Percentiles rank a stretch among this genome's conserved stretches.
phyloP scores from a whole-genome alignment of 495 filamentous ascomycete genomes.

The Penicillium ochrochloron region DNA sequence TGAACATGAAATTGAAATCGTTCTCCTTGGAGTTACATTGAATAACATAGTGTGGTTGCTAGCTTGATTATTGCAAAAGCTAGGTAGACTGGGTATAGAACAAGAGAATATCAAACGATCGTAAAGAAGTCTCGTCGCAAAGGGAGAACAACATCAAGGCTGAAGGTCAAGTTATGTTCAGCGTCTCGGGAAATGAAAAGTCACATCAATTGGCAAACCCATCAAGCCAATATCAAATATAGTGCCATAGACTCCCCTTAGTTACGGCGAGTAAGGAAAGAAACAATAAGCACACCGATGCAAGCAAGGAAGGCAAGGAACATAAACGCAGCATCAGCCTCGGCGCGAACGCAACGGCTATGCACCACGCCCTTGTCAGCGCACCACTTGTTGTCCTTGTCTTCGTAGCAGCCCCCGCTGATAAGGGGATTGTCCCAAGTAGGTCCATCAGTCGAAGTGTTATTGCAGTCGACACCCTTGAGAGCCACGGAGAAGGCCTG shows the following conservation, averaged over 20 bases:
- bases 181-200: neutral
- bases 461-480: constrained; percentile 18
- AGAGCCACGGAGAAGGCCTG: constrained; percentile 54
- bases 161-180: neutral
- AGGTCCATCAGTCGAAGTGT: neutral
- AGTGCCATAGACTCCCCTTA: neutral
- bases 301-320: constrained; percentile 32
- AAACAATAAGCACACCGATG: constrained; percentile 19
- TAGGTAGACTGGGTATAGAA: neutral
- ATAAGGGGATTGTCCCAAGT: constrained; percentile 18
- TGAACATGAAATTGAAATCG: neutral
- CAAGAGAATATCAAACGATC: neutral
- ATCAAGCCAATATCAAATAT: neutral
- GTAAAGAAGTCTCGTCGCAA: neutral
- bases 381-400: constrained; percentile 10
- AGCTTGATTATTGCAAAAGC: neutral
- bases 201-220: neutral
- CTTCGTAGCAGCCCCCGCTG: constrained; percentile 18
- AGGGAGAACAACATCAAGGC: neutral
- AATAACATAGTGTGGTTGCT: neutral
- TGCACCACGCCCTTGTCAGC: constrained; percentile 26
- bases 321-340: constrained; percentile 38
- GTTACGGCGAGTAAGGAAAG: constrained; percentile 12
- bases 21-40: neutral
- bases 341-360: constrained; percentile 33